Evolutionary conservation across 2,329 filamentous ascomycete genomes (phyloP), one percentile per base, ranked within the genome.

Genomic region (Tolypocladium amazonense): DNA sequence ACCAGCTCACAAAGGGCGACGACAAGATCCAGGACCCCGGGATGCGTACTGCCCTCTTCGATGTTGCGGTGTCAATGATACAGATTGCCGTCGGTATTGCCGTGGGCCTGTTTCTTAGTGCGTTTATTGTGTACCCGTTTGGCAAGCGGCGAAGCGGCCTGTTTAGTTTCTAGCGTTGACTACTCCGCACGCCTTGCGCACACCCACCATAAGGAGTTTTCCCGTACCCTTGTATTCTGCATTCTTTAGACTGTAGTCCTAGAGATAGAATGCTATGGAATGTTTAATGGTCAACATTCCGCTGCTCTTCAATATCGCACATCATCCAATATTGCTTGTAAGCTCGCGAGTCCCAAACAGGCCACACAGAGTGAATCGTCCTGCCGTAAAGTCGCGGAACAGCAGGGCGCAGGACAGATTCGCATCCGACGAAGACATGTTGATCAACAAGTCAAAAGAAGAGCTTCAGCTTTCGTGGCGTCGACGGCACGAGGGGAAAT

Each of bases 11-110:
- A 47, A 73, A 79, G 62, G 72, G 75, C 43, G 73, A 74, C 53
- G 74, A 73, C 33, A 78, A 75, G 0, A 64, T 64, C 14, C 66
- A 66, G 25, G 74, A 75, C 61, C 71, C 70, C 50, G 50, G 50
- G 11, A 53, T 35, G 50, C 35, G 35, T 4, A 37, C 4, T 6
- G 70, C 77, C 33, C 72, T 78, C 6, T 79, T 77, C 62, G 74
- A 75, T 30, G 76, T 79, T 14, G 77, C 76, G 15, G 77, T 75
- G 1, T 77, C 75, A 37, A 81, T 81, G 79, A 78, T 81, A 45
- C 77, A 81, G 66, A 79, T 81, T 59, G 79, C 79, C 18, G 79
- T 80, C 62, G 79, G 79, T 18, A 80, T 81, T 56, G 78, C 78
- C 7, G 75, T 80, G 14, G 79, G 79, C 3, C 68, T 81, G 8